Conservation (phyloP, 2,329 filamentous ascomycete species). For the Aureobasidium leucospermi region DNA sequence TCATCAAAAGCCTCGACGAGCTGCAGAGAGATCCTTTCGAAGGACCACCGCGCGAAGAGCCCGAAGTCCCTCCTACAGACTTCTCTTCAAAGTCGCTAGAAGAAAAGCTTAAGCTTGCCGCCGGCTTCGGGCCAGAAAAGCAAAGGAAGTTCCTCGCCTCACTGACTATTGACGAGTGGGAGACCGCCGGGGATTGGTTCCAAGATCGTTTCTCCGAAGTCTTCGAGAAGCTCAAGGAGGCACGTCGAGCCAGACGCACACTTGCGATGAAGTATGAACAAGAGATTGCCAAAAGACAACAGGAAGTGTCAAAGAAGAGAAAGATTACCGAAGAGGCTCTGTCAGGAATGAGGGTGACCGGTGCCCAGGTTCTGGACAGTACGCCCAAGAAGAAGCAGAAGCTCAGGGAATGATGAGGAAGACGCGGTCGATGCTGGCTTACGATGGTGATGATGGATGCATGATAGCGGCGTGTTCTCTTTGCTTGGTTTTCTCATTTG, state of each 20-base stretch:
- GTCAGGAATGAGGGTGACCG: slow-evolving; percentile 45
- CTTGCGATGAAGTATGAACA: slow-evolving; percentile 50
- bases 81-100: slow-evolving; percentile 15
- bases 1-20: slow-evolving; percentile 21
- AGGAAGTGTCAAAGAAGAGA: slow-evolving; percentile 43
- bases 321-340: slow-evolving; percentile 39
- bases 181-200: slow-evolving; percentile 55
- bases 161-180: slow-evolving; percentile 50
- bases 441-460: neutral
- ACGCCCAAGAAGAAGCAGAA: slow-evolving; percentile 29
- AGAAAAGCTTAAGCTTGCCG: slow-evolving; percentile 19
- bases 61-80: neutral
- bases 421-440: neutral
- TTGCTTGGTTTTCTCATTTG: neutral
- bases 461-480: neutral
- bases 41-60: neutral
- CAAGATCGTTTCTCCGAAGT: slow-evolving; percentile 47
- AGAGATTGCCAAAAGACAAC: slow-evolving; percentile 48
- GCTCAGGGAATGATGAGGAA: neutral
- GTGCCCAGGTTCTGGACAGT: slow-evolving; percentile 45
- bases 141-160: slow-evolving; percentile 46
- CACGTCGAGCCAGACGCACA: slow-evolving; percentile 47
- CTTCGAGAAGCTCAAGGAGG: slow-evolving; percentile 44
- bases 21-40: slow-evolving; percentile 22
- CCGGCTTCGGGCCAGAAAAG: slow-evolving; percentile 20